Conservation (phyloP, 306 rosid genomes). For the Glycine latifolia region DNA sequence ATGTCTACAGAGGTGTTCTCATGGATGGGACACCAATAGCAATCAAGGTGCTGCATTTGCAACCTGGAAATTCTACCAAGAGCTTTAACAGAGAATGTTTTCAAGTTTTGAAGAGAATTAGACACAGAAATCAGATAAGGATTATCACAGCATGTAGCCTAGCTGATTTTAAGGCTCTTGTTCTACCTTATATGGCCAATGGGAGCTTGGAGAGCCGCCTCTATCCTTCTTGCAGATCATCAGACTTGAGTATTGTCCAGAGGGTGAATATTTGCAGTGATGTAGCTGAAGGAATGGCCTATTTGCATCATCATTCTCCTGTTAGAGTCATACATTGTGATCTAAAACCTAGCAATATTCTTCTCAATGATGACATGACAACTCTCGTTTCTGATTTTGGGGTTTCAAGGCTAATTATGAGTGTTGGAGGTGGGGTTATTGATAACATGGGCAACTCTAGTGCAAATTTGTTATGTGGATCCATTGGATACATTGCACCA, state of each 20-base stretch:
- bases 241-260: conserved; percentile 65
- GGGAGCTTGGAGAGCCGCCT: conserved; percentile 74
- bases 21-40: conserved; percentile 64
- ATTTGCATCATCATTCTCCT: conserved; percentile 81
- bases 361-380: conserved; percentile 77
- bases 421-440: conserved; percentile 55
- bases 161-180: conserved; percentile 79
- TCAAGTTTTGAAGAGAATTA: conserved; percentile 75
- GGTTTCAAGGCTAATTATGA: conserved; percentile 65
- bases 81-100: conserved; percentile 72
- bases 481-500: conserved; percentile 79
- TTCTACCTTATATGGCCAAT: conserved; percentile 79
- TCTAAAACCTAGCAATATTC: conserved; percentile 74
- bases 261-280: conserved; percentile 82
- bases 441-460: conserved; percentile 71
- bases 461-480: conserved; percentile 66
- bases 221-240: conserved; percentile 59
- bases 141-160: conserved; percentile 80
- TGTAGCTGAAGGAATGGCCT: conserved; percentile 85
- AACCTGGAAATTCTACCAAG: conserved; percentile 70
- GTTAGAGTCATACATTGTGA: conserved; percentile 78
- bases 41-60: conserved; percentile 67
- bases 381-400: too few relatives aligned
- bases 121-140: conserved; percentile 75
- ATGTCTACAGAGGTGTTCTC: conserved; percentile 67